Percentiles rank a stretch among this genome's conserved stretches.
These are phyloP conservation scores for Fereydounia khargensis DNA, from an alignment of 1,284 basidiomycete species.

Conservation along the genomic window DNA sequence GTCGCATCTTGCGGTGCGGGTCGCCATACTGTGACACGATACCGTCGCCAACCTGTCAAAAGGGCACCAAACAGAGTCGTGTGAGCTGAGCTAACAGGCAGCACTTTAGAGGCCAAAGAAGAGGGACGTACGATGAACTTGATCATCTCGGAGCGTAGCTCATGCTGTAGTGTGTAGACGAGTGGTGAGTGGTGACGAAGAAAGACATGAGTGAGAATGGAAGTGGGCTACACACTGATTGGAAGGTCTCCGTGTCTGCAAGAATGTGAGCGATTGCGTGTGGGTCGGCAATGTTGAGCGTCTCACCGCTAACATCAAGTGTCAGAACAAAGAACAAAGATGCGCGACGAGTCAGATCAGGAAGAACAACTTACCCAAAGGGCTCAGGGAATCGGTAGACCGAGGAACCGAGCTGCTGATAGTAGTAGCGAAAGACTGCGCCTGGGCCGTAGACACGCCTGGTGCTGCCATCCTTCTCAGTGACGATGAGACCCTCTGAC, in stretches of 20 bases:
- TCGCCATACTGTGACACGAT: constrained; percentile 25
- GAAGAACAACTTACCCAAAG: constrained; percentile 10
- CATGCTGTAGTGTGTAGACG: too few species aligned
- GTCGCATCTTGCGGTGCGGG: constrained; percentile 31
- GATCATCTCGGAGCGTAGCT: constrained; percentile 20
- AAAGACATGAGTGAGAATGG: background rate
- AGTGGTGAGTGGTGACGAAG: too few species aligned
- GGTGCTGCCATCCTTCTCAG: background rate
- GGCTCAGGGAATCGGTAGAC: constrained; percentile 26
- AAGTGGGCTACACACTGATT: background rate
- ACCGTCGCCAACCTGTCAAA: too few species aligned
- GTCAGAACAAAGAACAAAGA: background rate
- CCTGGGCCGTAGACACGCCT: constrained; percentile 11
- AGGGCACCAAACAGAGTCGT: too few species aligned
- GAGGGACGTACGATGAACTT: constrained; percentile 16
- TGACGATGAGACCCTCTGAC: constrained; percentile 15
- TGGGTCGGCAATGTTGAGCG: constrained; percentile 16
- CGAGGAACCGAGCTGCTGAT: constrained; percentile 3
- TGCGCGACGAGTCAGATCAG: background rate
- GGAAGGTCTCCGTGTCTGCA: constrained; percentile 22
- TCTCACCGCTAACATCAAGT: constrained; percentile 5
- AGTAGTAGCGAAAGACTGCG: constrained; percentile 14
- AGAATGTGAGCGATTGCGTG: constrained; percentile 21
- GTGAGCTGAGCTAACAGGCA: too few species aligned
- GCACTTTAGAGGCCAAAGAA: too few species aligned